Conservation (phyloP, 257 asterid genomes). For the Fraxinus anomala region DNA sequence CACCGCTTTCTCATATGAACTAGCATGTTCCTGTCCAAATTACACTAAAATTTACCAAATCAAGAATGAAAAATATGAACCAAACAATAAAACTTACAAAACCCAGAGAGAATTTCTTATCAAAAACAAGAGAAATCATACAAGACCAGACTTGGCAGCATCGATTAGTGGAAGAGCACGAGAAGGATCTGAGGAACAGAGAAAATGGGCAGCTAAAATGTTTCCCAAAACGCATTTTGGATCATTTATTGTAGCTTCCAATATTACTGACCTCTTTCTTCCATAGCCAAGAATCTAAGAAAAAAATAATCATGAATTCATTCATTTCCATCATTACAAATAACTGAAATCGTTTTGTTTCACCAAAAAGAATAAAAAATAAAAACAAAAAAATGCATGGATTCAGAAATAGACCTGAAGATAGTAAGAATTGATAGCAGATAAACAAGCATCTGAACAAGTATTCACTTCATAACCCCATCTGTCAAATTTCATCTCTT, state of each 20-base stretch:
- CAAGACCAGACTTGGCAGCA: conserved; percentile 75
- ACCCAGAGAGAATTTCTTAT: not conserved
- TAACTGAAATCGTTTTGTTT: not conserved
- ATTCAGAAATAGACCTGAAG: conserved; percentile 50
- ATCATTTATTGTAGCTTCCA: conserved; percentile 83
- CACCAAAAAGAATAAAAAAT: not conserved
- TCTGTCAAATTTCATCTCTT: conserved; percentile 50
- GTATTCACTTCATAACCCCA: conserved; percentile 90
- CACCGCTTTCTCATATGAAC: conserved; percentile 69
- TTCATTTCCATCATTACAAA: conserved; percentile 2
- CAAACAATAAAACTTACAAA: conserved; percentile 2
- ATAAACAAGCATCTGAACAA: conserved; percentile 66
- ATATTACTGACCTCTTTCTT: conserved; percentile 72
- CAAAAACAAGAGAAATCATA: conserved; percentile 28
- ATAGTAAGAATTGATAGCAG: conserved; percentile 81
- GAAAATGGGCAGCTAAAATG: conserved; percentile 77
- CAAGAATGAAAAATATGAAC: conserved; percentile 1
- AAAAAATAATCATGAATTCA: not conserved
- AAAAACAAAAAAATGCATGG: not conserved
- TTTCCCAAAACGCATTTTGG: conserved; percentile 85
- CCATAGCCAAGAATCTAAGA: conserved; percentile 80
- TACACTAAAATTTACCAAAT: conserved; percentile 2
- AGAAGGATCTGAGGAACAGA: conserved; percentile 54
- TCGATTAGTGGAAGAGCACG: conserved; percentile 48
- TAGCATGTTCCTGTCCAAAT: conserved; percentile 63